Percentiles rank a stretch among this genome's conserved stretches.
Evolutionary conservation across 78 protist genomes (phyloP).

Genomic region (Trichosphaerium sp.): DNA sequence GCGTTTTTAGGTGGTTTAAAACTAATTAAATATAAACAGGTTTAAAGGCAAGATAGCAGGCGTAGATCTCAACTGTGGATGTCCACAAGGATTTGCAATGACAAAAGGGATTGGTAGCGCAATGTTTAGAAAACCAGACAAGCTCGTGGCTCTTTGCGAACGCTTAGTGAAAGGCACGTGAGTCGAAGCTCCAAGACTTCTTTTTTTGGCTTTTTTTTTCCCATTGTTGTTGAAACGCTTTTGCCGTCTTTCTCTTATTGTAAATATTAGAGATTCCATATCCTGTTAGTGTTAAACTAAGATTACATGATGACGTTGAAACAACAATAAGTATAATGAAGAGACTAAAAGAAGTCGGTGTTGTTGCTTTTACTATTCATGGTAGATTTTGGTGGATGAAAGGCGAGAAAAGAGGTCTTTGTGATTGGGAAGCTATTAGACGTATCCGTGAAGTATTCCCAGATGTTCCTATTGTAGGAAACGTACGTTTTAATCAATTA

Average conservation of each 20-base stretch:
- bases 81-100: neutral
- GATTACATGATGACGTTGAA: neutral
- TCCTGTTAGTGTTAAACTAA: neutral
- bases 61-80: constrained; percentile 2
- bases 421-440: neutral
- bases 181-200: too few species aligned
- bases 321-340: neutral
- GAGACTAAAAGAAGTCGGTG: constrained; percentile 4
- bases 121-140: neutral
- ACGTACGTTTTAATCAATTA: too few species aligned
- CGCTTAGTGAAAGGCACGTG: neutral
- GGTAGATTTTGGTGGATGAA: neutral
- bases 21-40: neutral
- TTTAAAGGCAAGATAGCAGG: neutral
- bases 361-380: neutral
- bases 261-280: too few species aligned
- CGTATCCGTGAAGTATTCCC: neutral
- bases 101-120: neutral
- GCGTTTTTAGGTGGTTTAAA: neutral
- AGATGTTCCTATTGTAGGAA: neutral
- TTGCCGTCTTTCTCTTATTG: too few species aligned
- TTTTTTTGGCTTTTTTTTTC: too few species aligned
- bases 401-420: neutral
- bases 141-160: neutral
- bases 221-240: too few species aligned